phyloP scores from a whole-genome alignment of 2,329 filamentous ascomycete genomes.

The Phyllosticta paracitricarpa region DNA sequence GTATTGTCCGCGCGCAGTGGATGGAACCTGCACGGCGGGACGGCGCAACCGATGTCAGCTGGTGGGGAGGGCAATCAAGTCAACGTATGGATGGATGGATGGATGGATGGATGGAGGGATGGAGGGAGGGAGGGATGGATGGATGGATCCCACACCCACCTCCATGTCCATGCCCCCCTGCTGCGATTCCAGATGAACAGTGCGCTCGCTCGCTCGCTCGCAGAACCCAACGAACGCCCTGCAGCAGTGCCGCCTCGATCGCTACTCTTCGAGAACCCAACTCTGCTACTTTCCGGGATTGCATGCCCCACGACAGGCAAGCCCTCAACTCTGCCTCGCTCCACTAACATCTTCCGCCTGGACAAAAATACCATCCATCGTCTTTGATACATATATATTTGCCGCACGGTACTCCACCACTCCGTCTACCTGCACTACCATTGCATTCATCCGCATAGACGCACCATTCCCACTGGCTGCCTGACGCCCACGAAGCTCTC shows the following conservation, averaged over 20 bases:
- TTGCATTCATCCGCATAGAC: neutral
- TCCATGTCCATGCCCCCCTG: neutral
- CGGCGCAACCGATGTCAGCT: neutral
- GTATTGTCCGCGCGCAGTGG: neutral
- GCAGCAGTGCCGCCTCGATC: conserved; percentile 8
- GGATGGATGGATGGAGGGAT: too few relatives aligned
- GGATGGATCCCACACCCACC: neutral
- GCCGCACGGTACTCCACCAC: neutral
- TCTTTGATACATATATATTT: conserved; percentile 12
- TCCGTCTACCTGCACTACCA: neutral
- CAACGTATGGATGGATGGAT: too few relatives aligned
- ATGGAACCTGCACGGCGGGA: neutral
- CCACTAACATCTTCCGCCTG: conserved; percentile 22
- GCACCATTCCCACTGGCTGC: neutral
- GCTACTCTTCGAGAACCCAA: conserved; percentile 18
- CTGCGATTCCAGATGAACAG: neutral
- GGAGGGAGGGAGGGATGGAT: too few relatives aligned
- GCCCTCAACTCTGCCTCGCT: conserved; percentile 14
- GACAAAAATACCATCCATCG: conserved; percentile 7
- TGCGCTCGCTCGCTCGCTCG: neutral
- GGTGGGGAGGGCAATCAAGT: neutral
- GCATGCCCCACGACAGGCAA: conserved; percentile 9
- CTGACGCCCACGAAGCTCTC: neutral
- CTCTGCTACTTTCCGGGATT: conserved; percentile 24
- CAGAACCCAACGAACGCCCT: neutral